Conservation (phyloP, 495 filamentous ascomycete genomes). For the Tuber magnatum region DNA sequence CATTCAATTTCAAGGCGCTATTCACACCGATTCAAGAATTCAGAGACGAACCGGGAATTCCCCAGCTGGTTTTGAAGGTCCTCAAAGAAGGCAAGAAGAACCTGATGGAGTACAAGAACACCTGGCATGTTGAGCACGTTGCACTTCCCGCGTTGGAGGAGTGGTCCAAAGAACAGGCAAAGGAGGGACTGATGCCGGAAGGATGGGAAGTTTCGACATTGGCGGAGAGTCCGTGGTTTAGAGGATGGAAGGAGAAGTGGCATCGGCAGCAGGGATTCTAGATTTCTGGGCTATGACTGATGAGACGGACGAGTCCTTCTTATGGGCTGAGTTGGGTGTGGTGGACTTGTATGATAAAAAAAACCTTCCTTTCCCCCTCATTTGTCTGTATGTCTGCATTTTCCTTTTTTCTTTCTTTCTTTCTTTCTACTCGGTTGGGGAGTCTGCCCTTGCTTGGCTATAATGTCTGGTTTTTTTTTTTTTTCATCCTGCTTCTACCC, state of each 20-base stretch:
- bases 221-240: conserved; percentile 74
- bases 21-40: conserved; percentile 73
- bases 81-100: conserved; percentile 64
- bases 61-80: conserved; percentile 59
- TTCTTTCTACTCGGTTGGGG: not conserved
- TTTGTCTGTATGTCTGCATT: not conserved
- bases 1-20: conserved; percentile 88
- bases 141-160: conserved; percentile 59
- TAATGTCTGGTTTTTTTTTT: not conserved
- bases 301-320: not conserved
- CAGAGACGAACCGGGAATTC: conserved; percentile 66
- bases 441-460: not conserved
- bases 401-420: too few relatives aligned
- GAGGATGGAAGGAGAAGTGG: conserved; percentile 81
- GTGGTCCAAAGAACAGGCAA: conserved; percentile 64
- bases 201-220: conserved; percentile 71
- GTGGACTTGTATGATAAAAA: not conserved
- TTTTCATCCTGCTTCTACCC: not conserved
- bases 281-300: conserved; percentile 37
- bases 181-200: conserved; percentile 53
- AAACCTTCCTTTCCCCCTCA: not conserved
- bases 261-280: conserved; percentile 61
- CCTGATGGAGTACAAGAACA: conserved; percentile 76
- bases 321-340: not conserved
- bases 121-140: conserved; percentile 77